Base-by-base conservation (phyloP, 2,329 filamentous ascomycete species). In the Coleophoma eucalyptorum region DNA sequence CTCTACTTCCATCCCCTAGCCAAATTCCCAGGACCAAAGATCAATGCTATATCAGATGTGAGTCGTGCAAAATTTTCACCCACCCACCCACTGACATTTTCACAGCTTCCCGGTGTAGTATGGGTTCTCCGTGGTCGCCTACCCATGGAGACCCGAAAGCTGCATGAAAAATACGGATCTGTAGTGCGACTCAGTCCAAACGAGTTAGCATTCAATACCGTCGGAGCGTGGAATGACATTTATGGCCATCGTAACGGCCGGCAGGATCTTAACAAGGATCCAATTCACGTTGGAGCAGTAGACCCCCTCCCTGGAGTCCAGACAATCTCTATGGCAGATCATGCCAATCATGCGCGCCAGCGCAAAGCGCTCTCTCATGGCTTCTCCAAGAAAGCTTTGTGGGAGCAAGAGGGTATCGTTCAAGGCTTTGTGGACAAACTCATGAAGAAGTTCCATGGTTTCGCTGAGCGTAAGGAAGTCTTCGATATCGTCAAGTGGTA, bases 161-260 rank as follows among this genome's bases (percentile, higher is more conserved):
- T 51, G 13, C 50, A 51, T 32, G 45, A 43, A 15, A 51, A 26
- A 31, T 52, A 52, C 20, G 52, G 52, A 18, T 38, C 35, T 2
- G 35, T 38, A 18, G 50, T 66, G 43, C 63, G 62, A 7, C 49
- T 63, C 4, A 56, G 59, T 3, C 62, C 63, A 2, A 62, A 63
- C 33, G 59, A 65, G 40, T 55, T 65, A 13, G 60, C 61, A 40
- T 65, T 63, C 42, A 51, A 47, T 21, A 56, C 62, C 2, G 54
- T 54, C 3, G 38, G 53, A 18, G 58, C 63, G 12, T 58, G 54
- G 53, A 60, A 60, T 50, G 56, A 52, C 11, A 64, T 66, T 33
- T 65, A 64, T 45, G 63, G 61, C 16, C n/a, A 15, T 12, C 33
- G 37, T 16, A n/a, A n/a, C 37, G 37, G 37, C 11, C 37, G 19